Conservation (phyloP, 371 early-diverging fungal genomes). For the Rhizopus microsporus region DNA sequence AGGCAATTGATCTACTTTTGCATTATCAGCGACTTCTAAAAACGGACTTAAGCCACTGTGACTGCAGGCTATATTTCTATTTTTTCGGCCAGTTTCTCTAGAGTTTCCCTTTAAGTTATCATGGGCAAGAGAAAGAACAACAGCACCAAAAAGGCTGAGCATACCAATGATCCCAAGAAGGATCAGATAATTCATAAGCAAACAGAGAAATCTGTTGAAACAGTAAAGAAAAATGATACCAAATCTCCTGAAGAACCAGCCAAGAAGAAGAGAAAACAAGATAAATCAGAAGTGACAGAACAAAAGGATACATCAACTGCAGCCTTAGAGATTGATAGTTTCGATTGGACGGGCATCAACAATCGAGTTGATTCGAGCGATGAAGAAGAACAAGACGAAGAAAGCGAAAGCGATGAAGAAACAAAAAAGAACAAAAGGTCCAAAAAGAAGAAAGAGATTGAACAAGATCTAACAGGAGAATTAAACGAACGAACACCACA, state of each 20-base stretch:
- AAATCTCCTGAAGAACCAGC: background rate
- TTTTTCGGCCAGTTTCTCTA: background rate
- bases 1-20: too few species aligned
- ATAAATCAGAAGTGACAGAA: background rate
- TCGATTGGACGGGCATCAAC: conserved; percentile 64
- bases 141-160: background rate
- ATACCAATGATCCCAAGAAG: background rate
- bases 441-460: conserved; percentile 45
- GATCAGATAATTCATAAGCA: background rate
- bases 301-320: background rate
- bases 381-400: conserved; percentile 33
- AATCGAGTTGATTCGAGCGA: conserved; percentile 37
- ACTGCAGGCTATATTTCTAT: background rate
- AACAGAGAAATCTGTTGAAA: background rate
- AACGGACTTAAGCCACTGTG: background rate
- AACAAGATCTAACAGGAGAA: conserved; percentile 61
- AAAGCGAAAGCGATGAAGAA: conserved; percentile 47
- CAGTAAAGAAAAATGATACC: background rate
- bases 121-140: conserved; percentile 7
- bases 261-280: background rate
- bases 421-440: conserved; percentile 46
- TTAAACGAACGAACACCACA: conserved; percentile 58
- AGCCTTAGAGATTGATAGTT: conserved; percentile 46
- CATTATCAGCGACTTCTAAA: too few species aligned
- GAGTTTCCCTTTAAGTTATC: background rate